Percentiles rank a stretch among this genome's conserved stretches.
phyloP scores from a whole-genome alignment of 129 eudicot genomes.

The Sambucus nigra region DNA sequence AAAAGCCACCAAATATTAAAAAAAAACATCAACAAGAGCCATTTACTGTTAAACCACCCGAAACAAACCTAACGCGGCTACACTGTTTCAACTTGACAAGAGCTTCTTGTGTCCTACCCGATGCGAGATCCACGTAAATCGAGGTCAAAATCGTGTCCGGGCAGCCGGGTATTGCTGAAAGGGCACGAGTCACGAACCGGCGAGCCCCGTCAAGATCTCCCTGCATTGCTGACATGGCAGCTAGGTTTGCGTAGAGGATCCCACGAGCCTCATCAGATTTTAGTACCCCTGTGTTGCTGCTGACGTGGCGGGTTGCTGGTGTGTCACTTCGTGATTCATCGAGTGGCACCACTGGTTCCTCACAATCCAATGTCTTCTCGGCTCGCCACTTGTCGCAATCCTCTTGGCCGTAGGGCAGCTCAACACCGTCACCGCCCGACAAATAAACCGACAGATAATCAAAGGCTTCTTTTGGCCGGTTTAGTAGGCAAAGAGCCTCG shows the following conservation, averaged over 20 bases:
- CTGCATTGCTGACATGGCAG: slow-evolving; percentile 52
- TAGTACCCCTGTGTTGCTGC: too few relatives aligned
- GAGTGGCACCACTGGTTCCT: slow-evolving; percentile 33
- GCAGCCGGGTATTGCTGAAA: slow-evolving; percentile 41
- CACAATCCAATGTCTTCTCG: slow-evolving; percentile 42
- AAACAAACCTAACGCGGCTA: slow-evolving; percentile 50
- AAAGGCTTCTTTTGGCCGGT: slow-evolving; percentile 80
- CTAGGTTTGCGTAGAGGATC: slow-evolving; percentile 53
- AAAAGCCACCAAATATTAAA: slow-evolving; percentile 11
- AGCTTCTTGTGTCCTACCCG: slow-evolving; percentile 54
- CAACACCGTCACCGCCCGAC: slow-evolving; percentile 29
- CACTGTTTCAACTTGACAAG: slow-evolving; percentile 54
- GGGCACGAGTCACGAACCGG: slow-evolving; percentile 39
- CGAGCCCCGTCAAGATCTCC: slow-evolving; percentile 76
- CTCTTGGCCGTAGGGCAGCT: slow-evolving; percentile 68
- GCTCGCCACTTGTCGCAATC: slow-evolving; percentile 47
- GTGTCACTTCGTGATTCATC: slow-evolving; percentile 30
- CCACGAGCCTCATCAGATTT: slow-evolving; percentile 85
- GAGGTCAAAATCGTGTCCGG: slow-evolving; percentile 63
- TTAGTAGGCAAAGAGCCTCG: slow-evolving; percentile 73
- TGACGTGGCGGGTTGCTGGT: too few relatives aligned
- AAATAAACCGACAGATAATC: slow-evolving; percentile 55
- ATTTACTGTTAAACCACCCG: slow-evolving; percentile 32
- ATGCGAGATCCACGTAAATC: slow-evolving; percentile 57
- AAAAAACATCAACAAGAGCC: slow-evolving; percentile 22